phyloP scores from a whole-genome alignment of 129 eudicot genomes.

The Flaveria trinervia region DNA sequence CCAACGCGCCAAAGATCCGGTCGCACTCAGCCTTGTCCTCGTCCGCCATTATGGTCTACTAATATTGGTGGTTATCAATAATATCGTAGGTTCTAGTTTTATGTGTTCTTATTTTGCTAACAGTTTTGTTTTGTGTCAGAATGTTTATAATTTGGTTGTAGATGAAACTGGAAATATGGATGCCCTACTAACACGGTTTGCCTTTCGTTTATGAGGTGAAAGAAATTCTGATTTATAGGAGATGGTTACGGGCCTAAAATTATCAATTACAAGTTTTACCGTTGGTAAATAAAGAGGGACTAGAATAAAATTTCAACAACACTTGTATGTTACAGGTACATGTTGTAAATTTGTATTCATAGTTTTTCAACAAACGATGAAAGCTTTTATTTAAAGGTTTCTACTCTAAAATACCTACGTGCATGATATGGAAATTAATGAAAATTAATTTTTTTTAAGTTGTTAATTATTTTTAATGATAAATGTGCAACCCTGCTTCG shows the following conservation, averaged over 20 bases:
- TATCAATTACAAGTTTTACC: neutral
- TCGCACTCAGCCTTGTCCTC: constrained; percentile 64
- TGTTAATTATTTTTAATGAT: no score
- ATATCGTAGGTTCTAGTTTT: neutral
- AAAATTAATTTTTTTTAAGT: no score
- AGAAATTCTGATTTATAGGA: neutral
- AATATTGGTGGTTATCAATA: neutral
- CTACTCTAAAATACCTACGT: no score
- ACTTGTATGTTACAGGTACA: neutral
- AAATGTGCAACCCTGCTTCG: no score
- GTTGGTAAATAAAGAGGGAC: constrained; percentile 4
- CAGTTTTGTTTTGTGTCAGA: neutral
- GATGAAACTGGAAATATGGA: constrained; percentile 12
- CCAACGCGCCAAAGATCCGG: constrained; percentile 72
- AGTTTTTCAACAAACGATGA: neutral
- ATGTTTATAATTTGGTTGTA: constrained; percentile 14
- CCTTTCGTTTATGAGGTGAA: constrained; percentile 26
- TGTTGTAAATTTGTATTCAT: neutral
- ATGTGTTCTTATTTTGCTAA: neutral
- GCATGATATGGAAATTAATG: no score
- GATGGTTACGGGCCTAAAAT: neutral
- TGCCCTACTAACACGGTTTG: constrained; percentile 22
- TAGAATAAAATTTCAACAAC: neutral
- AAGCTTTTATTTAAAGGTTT: no score
- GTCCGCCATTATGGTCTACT: constrained; percentile 46